Conservation (phyloP, 2,329 filamentous ascomycete genomes). For the Xylariomycetidae sp. region DNA sequence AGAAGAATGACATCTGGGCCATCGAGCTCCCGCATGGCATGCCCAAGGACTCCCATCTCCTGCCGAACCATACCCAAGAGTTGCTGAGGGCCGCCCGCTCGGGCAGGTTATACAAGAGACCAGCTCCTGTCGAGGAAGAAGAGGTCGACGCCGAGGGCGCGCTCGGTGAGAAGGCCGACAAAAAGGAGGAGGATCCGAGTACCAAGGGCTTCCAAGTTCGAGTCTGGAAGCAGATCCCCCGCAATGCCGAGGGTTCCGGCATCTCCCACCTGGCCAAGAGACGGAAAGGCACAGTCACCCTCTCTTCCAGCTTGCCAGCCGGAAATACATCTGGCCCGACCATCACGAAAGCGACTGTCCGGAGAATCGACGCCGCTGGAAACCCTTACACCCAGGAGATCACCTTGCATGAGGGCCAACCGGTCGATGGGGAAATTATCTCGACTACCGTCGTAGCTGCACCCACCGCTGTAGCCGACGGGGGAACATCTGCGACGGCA, state of each 20-base stretch:
- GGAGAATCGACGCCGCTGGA: constrained; percentile 69
- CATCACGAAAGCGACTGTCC: constrained; percentile 73
- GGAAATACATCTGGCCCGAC: constrained; percentile 44
- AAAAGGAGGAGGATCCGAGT: constrained; percentile 57
- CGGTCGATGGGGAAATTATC: constrained; percentile 75
- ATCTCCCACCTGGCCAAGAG: constrained; percentile 55
- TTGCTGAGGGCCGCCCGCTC: constrained; percentile 76
- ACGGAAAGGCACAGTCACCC: constrained; percentile 54
- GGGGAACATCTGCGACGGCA: constrained; percentile 39
- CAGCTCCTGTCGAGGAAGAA: constrained; percentile 55
- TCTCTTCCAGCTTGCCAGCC: constrained; percentile 46
- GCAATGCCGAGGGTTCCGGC: constrained; percentile 48
- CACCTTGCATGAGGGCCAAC: constrained; percentile 71
- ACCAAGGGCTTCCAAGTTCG: constrained; percentile 49
- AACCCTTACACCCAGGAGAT: constrained; percentile 82
- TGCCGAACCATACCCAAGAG: constrained; percentile 75
- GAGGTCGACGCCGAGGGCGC: constrained; percentile 44
- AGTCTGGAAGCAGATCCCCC: constrained; percentile 56
- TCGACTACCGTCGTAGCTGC: constrained; percentile 50
- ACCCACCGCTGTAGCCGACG: constrained; percentile 47
- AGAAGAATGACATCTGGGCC: constrained; percentile 65
- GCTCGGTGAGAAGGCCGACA: constrained; percentile 46
- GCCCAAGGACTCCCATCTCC: constrained; percentile 76
- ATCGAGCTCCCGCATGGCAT: constrained; percentile 69
- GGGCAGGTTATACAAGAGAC: constrained; percentile 68